These are phyloP conservation scores for Eucalyptus grandis DNA, from an alignment of 345 rosid genomes.

Conservation along the genomic window DNA sequence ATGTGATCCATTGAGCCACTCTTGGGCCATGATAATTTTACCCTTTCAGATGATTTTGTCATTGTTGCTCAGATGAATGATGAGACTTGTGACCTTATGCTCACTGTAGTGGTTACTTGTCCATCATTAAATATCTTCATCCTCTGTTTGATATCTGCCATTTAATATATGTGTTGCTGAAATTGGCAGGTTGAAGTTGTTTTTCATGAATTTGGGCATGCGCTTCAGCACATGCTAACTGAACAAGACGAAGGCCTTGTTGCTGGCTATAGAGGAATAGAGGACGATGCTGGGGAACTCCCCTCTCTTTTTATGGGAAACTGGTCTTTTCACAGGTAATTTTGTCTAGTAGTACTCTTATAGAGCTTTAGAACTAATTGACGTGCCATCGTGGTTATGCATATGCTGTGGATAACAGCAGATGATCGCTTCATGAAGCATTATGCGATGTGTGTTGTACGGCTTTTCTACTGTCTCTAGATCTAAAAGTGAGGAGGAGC, in stretches of 20 bases:
- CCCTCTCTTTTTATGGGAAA: conserved; percentile 96
- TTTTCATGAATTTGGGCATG: conserved; percentile 93
- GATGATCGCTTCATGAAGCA: neutral
- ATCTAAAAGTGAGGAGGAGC: neutral
- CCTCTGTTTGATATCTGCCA: neutral
- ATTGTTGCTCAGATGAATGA: neutral
- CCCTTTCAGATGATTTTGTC: neutral
- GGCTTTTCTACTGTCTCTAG: neutral
- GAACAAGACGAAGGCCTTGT: conserved; percentile 78
- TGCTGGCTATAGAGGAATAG: conserved; percentile 69
- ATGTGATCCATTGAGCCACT: neutral
- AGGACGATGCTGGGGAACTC: conserved; percentile 93
- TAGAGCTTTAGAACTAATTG: neutral
- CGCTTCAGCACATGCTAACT: conserved; percentile 93
- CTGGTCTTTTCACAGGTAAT: conserved; percentile 89
- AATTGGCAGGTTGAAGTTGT: conserved; percentile 66
- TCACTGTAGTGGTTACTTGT: neutral
- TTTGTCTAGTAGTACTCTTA: neutral
- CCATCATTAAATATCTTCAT: neutral
- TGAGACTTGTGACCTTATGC: neutral
- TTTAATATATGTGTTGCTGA: neutral
- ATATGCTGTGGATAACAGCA: neutral
- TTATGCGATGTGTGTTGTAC: neutral
- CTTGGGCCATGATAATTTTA: neutral
- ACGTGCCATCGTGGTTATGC: neutral